Conservation (phyloP, 192 early-diverging fungal species). For the Backusella psychrophila region DNA sequence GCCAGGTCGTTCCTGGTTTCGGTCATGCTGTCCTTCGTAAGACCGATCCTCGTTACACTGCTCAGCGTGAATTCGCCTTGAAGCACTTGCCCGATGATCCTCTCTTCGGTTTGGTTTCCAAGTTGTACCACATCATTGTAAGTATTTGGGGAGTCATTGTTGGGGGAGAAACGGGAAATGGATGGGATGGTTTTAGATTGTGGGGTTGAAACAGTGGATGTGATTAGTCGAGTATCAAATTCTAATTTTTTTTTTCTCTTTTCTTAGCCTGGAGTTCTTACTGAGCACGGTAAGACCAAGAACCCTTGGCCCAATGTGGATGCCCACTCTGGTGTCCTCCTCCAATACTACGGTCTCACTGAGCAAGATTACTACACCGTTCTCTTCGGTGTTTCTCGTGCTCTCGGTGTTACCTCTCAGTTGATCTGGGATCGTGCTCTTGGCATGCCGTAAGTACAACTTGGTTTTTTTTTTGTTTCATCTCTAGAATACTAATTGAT, state of each 20-base stretch:
- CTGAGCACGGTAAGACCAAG: conserved; percentile 99
- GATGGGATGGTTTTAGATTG: neutral
- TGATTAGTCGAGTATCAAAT: neutral
- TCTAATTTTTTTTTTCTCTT: neutral
- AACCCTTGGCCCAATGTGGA: conserved; percentile 99
- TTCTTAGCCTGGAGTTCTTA: conserved; percentile 77
- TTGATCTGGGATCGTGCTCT: conserved; percentile 98
- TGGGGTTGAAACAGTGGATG: neutral
- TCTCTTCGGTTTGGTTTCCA: conserved; percentile 94
- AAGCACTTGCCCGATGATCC: conserved; percentile 97
- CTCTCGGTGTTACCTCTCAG: conserved; percentile 92
- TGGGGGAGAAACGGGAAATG: neutral
- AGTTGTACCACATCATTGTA: conserved; percentile 92
- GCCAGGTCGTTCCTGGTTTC: conserved; percentile 98
- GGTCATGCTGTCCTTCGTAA: conserved; percentile 95
- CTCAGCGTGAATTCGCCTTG: conserved; percentile 98
- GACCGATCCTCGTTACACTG: conserved; percentile 97
- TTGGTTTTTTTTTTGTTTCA: conserved; percentile 68
- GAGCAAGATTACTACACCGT: conserved; percentile 99
- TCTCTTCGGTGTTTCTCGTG: conserved; percentile 97
- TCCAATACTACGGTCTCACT: conserved; percentile 93
- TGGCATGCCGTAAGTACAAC: conserved; percentile 91
- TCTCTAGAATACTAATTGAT: too few species aligned
- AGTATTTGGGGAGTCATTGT: neutral
- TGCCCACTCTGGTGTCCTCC: conserved; percentile 96